phyloP scores from a whole-genome alignment of 495 filamentous ascomycete species.

The Evernia prunastri region DNA sequence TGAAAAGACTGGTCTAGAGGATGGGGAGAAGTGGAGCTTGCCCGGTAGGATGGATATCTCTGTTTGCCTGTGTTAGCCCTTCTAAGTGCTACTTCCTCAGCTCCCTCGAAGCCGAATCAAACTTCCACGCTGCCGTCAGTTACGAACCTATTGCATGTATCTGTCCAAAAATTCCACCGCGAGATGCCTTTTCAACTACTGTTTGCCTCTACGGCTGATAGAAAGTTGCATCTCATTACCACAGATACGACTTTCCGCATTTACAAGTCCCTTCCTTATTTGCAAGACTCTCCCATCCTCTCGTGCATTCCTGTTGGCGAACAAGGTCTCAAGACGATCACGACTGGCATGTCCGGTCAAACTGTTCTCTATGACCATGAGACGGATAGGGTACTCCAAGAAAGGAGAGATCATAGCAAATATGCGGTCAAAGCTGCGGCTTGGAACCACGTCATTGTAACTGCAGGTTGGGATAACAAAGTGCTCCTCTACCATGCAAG shows the following conservation, averaged over 20 bases:
- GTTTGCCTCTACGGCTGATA: slow-evolving; percentile 48
- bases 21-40: slow-evolving; percentile 41
- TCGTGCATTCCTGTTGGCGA: slow-evolving; percentile 36
- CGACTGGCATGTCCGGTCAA: slow-evolving; percentile 60
- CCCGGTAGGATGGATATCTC: slow-evolving; percentile 40
- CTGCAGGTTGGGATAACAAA: slow-evolving; percentile 60
- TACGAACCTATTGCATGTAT: slow-evolving; percentile 51
- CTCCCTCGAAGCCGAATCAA: slow-evolving; percentile 41
- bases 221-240: slow-evolving; percentile 43
- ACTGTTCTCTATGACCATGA: slow-evolving; percentile 39
- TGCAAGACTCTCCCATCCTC: slow-evolving; percentile 57
- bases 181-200: slow-evolving; percentile 26
- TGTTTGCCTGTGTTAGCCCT: neutral
- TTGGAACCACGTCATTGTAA: slow-evolving; percentile 44
- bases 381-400: slow-evolving; percentile 37
- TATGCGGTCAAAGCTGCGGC: slow-evolving; percentile 53
- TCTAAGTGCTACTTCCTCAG: slow-evolving; percentile 30
- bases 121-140: slow-evolving; percentile 40
- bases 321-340: slow-evolving; percentile 32
- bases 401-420: slow-evolving; percentile 53
- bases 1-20: slow-evolving; percentile 46
- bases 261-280: slow-evolving; percentile 31
- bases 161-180: slow-evolving; percentile 35
- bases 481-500: slow-evolving; percentile 45
- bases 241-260: slow-evolving; percentile 27